These are phyloP conservation scores for Rhynchosporium graminicola DNA, from an alignment of 2,329 filamentous ascomycete genomes.

Conservation along the genomic window DNA sequence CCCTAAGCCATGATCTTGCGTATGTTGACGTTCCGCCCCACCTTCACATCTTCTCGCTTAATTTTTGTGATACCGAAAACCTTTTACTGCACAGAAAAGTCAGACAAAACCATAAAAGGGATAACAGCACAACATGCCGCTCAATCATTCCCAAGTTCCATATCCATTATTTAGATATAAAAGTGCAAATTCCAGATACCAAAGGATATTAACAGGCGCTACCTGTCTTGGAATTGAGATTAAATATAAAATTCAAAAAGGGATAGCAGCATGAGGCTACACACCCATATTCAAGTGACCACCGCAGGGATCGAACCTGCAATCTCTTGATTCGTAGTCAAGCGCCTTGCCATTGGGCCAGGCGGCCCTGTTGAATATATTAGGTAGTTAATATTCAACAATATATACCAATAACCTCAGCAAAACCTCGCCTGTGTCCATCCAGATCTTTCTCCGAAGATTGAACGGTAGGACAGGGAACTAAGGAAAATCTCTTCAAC, in stretches of 20 bases:
- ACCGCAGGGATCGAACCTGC: conserved; percentile 48
- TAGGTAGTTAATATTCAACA: no score
- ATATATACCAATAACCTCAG: not conserved
- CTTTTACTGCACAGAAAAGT: not conserved
- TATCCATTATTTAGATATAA: not conserved
- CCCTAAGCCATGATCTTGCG: not conserved
- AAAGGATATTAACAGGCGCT: not conserved
- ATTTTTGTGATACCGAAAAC: not conserved
- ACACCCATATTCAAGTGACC: conserved; percentile 25
- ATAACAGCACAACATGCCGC: no score
- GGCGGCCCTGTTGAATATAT: conserved; percentile 28
- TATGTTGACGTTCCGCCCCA: not conserved
- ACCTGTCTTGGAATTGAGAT: no score
- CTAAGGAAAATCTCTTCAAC: not conserved
- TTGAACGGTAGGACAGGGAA: not conserved
- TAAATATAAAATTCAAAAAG: not conserved
- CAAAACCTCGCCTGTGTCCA: not conserved
- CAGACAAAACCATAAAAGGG: not conserved
- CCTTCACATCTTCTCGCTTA: conserved; percentile 3
- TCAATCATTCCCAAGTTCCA: no score
- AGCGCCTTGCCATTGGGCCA: conserved; percentile 53
- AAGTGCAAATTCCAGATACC: not conserved
- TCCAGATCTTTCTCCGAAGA: not conserved
- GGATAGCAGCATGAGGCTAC: not conserved
- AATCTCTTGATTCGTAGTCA: conserved; percentile 55